These are phyloP conservation scores for Acidomyces sp. DNA, from an alignment of 495 filamentous ascomycete genomes.

Conservation along the genomic window DNA sequence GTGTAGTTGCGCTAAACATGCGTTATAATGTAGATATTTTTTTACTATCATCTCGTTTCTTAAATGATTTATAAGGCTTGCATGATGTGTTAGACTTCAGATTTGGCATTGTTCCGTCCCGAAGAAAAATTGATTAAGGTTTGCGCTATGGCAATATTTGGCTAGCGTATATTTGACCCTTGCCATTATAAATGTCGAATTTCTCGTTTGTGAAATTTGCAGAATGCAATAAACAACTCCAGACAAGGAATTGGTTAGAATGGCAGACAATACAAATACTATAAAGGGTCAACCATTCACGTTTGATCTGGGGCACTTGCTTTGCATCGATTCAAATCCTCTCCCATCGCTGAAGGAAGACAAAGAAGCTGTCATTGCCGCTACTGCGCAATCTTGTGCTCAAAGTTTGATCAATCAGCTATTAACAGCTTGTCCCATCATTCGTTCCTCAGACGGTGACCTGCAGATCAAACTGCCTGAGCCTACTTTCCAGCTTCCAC, in stretches of 20 bases:
- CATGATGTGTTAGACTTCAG: not conserved
- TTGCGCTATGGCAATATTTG: slow-evolving; percentile 2
- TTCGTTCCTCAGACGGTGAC: slow-evolving; percentile 45
- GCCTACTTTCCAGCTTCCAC: slow-evolving; percentile 54
- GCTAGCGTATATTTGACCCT: not conserved
- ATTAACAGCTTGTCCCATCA: slow-evolving; percentile 69
- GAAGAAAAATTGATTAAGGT: slow-evolving; percentile 1
- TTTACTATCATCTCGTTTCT: too few species aligned
- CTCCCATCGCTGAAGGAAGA: slow-evolving; percentile 20
- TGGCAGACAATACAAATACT: slow-evolving; percentile 1
- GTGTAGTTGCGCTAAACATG: too few species aligned
- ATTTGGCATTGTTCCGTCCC: not conserved
- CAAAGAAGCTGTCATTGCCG: slow-evolving; percentile 42
- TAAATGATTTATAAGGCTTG: not conserved
- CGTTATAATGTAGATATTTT: too few species aligned
- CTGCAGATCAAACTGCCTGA: slow-evolving; percentile 65
- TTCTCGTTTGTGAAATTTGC: not conserved
- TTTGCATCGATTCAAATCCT: slow-evolving; percentile 23
- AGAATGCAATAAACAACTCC: not conserved
- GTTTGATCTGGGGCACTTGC: slow-evolving; percentile 27
- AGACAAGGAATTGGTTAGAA: not conserved
- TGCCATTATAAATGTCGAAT: slow-evolving; percentile 3
- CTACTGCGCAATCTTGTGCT: slow-evolving; percentile 68
- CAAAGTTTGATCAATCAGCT: slow-evolving; percentile 84
- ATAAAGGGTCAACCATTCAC: slow-evolving; percentile 18